Percentiles rank a stretch among this genome's conserved stretches.
Evolutionary conservation across 371 early-diverging fungal species (phyloP).

Genomic region (Mortierella sp.): DNA sequence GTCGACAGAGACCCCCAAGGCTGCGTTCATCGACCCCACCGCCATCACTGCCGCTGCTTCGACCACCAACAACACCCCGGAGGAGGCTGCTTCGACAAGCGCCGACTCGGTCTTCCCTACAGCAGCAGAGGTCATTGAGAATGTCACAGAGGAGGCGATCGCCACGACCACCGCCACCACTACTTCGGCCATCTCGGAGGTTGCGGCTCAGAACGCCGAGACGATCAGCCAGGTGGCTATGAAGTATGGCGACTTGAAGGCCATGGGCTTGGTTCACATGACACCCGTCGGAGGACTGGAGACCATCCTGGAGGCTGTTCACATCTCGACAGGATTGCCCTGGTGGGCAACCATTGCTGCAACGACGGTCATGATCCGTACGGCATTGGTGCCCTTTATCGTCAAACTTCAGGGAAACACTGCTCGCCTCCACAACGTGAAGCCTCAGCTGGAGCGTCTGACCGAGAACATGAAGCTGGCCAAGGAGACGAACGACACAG

Average conservation of each 20-base stretch:
- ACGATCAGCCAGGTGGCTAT: conserved; percentile 63
- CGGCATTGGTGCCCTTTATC: conserved; percentile 81
- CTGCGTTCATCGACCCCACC: conserved; percentile 39
- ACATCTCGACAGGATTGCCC: conserved; percentile 88
- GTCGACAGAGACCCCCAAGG: conserved; percentile 44
- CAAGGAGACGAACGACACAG: conserved; percentile 68
- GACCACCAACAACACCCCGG: conserved; percentile 14
- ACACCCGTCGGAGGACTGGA: conserved; percentile 87
- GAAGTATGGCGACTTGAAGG: conserved; percentile 85
- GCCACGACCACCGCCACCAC: conserved; percentile 37
- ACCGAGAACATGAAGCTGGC: conserved; percentile 75
- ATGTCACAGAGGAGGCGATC: conserved; percentile 37
- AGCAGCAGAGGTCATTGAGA: conserved; percentile 44
- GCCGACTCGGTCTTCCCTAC: conserved; percentile 33
- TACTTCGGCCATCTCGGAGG: conserved; percentile 25
- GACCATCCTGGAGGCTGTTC: conserved; percentile 80
- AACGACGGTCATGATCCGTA: conserved; percentile 80
- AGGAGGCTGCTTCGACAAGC: conserved; percentile 9
- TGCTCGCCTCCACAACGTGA: conserved; percentile 80
- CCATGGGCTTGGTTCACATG: conserved; percentile 80
- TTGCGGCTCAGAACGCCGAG: conserved; percentile 61
- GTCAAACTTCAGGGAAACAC: conserved; percentile 82
- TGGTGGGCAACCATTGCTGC: conserved; percentile 94
- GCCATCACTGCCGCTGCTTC: conserved; percentile 11
- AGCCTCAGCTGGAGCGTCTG: conserved; percentile 80